Percentiles rank a stretch among this genome's conserved stretches.
phyloP scores from a whole-genome alignment of 345 rosid genomes.

The Viola odorata region DNA sequence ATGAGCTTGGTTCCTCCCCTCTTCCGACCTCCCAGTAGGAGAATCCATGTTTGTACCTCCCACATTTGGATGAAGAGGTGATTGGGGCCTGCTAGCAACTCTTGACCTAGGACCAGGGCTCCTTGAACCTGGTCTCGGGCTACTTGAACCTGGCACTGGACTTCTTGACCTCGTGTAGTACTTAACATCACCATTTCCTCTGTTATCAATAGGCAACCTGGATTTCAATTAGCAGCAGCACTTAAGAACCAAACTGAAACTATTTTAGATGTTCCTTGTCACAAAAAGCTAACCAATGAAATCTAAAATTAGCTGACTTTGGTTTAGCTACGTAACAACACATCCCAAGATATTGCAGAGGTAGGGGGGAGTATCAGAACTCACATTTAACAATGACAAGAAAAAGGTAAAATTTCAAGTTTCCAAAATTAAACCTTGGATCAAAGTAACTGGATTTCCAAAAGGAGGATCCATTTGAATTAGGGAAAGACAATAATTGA shows the following conservation, averaged over 20 bases:
- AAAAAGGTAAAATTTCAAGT: not conserved
- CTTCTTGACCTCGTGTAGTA: conserved; percentile 40
- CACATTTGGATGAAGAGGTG: conserved; percentile 62
- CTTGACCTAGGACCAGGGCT: conserved; percentile 39
- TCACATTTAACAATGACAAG: not conserved
- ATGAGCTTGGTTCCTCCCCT: conserved; percentile 60
- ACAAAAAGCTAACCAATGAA: not conserved
- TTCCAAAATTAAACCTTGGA: not conserved
- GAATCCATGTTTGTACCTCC: conserved; percentile 53
- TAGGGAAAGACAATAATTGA: not conserved
- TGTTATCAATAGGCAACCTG: conserved; percentile 32
- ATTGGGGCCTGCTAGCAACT: conserved; percentile 62
- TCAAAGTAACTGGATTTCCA: too few species aligned
- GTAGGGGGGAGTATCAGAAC: not conserved
- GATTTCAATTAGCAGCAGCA: conserved; percentile 8
- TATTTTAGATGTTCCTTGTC: not conserved
- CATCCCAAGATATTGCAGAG: not conserved
- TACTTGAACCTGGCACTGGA: conserved; percentile 22
- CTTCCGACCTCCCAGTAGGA: conserved; percentile 53
- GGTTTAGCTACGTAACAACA: not conserved
- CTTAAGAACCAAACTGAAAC: conserved; percentile 6
- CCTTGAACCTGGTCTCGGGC: conserved; percentile 25
- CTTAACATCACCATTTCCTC: conserved; percentile 46
- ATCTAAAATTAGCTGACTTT: not conserved
- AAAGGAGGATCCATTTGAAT: not conserved